These are phyloP conservation scores for Penicillium hordei DNA, from an alignment of 2,329 filamentous ascomycete genomes.

Conservation along the genomic window DNA sequence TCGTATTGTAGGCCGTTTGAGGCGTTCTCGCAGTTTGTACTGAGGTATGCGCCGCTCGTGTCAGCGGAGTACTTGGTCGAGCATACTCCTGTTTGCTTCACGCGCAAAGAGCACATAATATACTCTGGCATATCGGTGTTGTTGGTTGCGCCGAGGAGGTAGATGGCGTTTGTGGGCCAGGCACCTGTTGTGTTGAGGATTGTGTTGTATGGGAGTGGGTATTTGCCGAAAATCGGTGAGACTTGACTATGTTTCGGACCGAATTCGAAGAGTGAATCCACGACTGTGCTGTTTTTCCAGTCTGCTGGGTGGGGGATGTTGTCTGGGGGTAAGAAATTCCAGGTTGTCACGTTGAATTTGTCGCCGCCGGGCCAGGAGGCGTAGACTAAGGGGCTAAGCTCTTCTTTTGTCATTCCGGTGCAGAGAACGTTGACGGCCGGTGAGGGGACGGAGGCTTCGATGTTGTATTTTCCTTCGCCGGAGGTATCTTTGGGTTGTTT, in stretches of 20 bases:
- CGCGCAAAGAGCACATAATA: constrained; percentile 67
- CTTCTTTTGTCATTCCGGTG: constrained; percentile 60
- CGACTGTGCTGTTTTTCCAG: constrained; percentile 57
- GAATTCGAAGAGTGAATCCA: constrained; percentile 72
- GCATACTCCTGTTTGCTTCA: constrained; percentile 64
- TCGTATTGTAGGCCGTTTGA: constrained; percentile 58
- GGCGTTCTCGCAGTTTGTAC: constrained; percentile 61
- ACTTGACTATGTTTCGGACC: constrained; percentile 52
- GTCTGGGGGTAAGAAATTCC: constrained; percentile 27
- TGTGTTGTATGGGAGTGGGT: constrained; percentile 66
- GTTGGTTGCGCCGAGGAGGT: constrained; percentile 60
- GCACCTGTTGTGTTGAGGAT: constrained; percentile 55
- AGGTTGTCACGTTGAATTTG: constrained; percentile 31
- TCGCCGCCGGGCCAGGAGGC: constrained; percentile 54
- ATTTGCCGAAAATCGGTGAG: constrained; percentile 56
- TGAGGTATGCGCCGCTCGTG: constrained; percentile 58
- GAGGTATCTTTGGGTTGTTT: constrained; percentile 65
- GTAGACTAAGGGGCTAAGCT: constrained; percentile 66
- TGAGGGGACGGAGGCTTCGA: constrained; percentile 68
- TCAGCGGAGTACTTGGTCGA: constrained; percentile 60
- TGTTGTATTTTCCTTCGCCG: constrained; percentile 67
- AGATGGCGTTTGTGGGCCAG: constrained; percentile 57
- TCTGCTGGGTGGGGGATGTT: constrained; percentile 41
- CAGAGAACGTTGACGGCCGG: constrained; percentile 73
- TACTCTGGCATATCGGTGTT: constrained; percentile 47